A percentile compares a stretch with the other conserved stretches of the same genome.
Evolutionary conservation across 1,284 basidiomycete species (phyloP).

Genomic region (Rhizoctonia solani): DNA sequence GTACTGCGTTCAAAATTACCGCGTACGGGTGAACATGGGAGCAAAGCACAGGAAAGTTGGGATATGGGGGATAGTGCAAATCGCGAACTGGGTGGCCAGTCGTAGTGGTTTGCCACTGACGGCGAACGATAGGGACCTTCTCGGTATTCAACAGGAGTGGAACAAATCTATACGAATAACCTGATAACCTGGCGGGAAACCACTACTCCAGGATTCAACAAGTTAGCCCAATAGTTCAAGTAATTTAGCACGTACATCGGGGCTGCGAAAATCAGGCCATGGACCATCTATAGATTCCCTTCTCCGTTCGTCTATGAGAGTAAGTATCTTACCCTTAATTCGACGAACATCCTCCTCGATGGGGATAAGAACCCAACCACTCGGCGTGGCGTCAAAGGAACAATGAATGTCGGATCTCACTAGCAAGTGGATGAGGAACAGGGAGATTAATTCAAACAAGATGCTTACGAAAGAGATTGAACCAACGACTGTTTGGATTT

Average conservation of each 20-base stretch:
- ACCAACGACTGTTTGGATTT: not conserved
- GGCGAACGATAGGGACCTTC: not conserved
- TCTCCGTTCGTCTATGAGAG: not conserved
- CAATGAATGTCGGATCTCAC: not conserved
- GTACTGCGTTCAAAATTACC: not conserved
- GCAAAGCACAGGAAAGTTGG: not conserved
- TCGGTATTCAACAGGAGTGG: not conserved
- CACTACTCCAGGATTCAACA: not conserved
- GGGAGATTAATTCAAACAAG: not conserved
- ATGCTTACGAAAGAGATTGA: not conserved
- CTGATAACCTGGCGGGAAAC: not conserved
- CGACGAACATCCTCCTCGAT: not conserved
- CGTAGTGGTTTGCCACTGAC: not conserved
- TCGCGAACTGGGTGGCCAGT: not conserved
- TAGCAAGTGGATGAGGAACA: not conserved
- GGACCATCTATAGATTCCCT: not conserved
- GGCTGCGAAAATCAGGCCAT: not conserved
- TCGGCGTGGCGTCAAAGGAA: not conserved
- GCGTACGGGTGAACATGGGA: conserved; percentile 6
- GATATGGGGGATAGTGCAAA: not conserved
- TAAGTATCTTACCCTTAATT: not conserved
- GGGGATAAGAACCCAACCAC: conserved; percentile 4
- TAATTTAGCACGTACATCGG: not conserved
- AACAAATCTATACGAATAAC: not conserved
- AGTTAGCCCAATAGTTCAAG: not conserved